Evolutionary conservation across 1,284 basidiomycete genomes (phyloP).

Genomic region (Moesziomyces antarcticus): DNA sequence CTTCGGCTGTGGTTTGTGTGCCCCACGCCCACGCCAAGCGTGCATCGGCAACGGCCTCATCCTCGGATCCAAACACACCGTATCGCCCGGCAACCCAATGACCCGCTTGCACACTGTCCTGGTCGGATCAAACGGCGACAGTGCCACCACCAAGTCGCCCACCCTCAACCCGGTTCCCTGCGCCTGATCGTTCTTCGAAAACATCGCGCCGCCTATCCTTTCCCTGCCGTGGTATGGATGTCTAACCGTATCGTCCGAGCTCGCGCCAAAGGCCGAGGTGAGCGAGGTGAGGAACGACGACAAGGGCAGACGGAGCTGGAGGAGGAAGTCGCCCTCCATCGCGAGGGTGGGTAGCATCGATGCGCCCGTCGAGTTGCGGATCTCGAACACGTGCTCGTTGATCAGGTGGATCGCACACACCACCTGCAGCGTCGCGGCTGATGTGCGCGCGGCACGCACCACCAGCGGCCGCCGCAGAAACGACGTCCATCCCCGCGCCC

Average conservation of each 20-base stretch:
- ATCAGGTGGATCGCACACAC: slow-evolving; percentile 49
- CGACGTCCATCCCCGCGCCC: background rate
- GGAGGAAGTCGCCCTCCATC: slow-evolving; percentile 50
- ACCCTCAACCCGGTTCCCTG: slow-evolving; percentile 52
- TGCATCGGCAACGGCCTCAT: slow-evolving; percentile 24
- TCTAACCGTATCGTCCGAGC: background rate
- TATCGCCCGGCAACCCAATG: slow-evolving; percentile 88
- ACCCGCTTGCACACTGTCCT: slow-evolving; percentile 88
- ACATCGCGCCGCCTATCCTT: slow-evolving; percentile 17
- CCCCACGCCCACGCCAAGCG: slow-evolving; percentile 19
- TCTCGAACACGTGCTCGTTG: slow-evolving; percentile 54
- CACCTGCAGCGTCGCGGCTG: slow-evolving; percentile 35
- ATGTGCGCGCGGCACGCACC: slow-evolving; percentile 17
- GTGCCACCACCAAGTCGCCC: slow-evolving; percentile 84
- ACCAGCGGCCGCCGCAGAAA: slow-evolving; percentile 13
- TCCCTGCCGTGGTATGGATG: slow-evolving; percentile 13
- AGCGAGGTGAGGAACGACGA: slow-evolving; percentile 4
- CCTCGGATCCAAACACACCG: slow-evolving; percentile 84
- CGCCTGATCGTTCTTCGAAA: slow-evolving; percentile 46
- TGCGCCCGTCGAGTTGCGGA: slow-evolving; percentile 54
- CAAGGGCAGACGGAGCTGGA: slow-evolving; percentile 55
- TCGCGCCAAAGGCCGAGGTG: background rate
- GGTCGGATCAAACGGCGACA: slow-evolving; percentile 78
- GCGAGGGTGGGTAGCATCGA: slow-evolving; percentile 65
- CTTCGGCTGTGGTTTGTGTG: background rate